These are phyloP conservation scores for Eutrema heterophyllum DNA, from an alignment of 345 rosid genomes.

Conservation along the genomic window DNA sequence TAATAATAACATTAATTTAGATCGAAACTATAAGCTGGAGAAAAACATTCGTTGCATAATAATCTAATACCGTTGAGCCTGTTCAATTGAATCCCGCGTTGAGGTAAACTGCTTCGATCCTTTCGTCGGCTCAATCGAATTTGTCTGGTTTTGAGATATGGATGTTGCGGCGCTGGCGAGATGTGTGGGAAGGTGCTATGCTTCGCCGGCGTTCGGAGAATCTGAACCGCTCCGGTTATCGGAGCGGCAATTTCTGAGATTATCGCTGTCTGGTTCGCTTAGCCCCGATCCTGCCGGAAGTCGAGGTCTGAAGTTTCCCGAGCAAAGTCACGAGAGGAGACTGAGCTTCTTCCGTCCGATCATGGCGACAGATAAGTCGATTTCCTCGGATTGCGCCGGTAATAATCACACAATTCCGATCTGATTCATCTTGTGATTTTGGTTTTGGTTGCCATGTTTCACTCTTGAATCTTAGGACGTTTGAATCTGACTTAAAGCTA, in stretches of 20 bases:
- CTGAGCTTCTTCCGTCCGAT: constrained; percentile 32
- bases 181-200: constrained; percentile 7
- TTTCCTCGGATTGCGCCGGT: constrained; percentile 25
- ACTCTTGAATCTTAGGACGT: neutral
- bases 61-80: neutral
- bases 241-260: constrained; percentile 21
- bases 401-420: neutral
- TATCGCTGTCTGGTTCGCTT: neutral
- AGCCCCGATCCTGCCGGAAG: neutral
- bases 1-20: neutral
- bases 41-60: neutral
- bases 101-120: neutral
- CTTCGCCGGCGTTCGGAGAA: constrained; percentile 12
- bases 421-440: neutral
- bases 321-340: constrained; percentile 25
- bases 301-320: neutral
- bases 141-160: neutral
- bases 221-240: neutral
- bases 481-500: neutral
- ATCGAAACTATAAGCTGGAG: neutral
- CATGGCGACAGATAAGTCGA: constrained; percentile 44
- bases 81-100: constrained; percentile 15
- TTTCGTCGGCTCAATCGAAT: neutral
- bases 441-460: neutral
- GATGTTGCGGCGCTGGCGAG: constrained; percentile 22